These are phyloP conservation scores for Cladophialophora chaetospira DNA, from an alignment of 2,329 filamentous ascomycete species.

Conservation along the genomic window DNA sequence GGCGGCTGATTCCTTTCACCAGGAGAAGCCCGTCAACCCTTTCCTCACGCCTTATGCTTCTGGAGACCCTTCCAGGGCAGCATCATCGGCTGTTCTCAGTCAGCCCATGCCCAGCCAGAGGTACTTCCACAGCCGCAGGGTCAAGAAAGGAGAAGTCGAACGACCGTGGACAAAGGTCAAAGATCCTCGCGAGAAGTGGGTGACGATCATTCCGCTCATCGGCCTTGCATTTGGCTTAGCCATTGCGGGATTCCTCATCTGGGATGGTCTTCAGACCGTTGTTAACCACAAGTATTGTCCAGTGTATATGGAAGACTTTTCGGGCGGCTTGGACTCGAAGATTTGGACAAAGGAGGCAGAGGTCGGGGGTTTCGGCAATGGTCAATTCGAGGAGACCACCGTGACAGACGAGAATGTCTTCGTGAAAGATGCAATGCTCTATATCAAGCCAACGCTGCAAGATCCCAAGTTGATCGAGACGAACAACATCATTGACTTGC, in stretches of 20 bases:
- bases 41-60: constrained; percentile 32
- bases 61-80: constrained; percentile 22
- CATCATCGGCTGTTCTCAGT: constrained; percentile 24
- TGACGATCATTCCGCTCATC: constrained; percentile 74
- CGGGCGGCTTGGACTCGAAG: constrained; percentile 55
- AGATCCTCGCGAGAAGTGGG: constrained; percentile 82
- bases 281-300: constrained; percentile 73
- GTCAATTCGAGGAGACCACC: constrained; percentile 79
- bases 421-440: constrained; percentile 66
- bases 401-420: constrained; percentile 72
- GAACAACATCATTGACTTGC: constrained; percentile 69
- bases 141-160: constrained; percentile 72
- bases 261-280: constrained; percentile 71
- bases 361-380: constrained; percentile 58
- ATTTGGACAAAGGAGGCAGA: constrained; percentile 74
- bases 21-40: constrained; percentile 22
- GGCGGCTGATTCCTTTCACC: constrained; percentile 1
- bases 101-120: constrained; percentile 16
- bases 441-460: constrained; percentile 78
- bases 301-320: constrained; percentile 68
- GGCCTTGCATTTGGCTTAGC: constrained; percentile 70
- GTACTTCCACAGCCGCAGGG: constrained; percentile 69
- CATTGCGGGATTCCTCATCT: constrained; percentile 71
- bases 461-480: constrained; percentile 66
- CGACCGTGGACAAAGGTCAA: constrained; percentile 70